Conservation (phyloP, 2,329 filamentous ascomycete species). For the Colletotrichum agaves region DNA sequence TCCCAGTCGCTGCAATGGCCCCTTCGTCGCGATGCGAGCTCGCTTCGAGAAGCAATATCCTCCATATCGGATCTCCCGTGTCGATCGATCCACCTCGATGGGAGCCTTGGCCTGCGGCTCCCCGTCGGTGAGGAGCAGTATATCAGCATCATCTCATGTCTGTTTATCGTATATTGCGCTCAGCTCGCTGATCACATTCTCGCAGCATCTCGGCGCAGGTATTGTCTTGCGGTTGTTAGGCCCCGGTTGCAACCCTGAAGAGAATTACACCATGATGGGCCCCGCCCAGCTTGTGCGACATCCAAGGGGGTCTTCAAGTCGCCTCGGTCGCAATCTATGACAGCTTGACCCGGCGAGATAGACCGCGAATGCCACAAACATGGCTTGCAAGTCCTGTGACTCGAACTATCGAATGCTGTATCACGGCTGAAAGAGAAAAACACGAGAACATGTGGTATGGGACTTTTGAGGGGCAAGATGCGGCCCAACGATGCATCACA, state of each 20-base stretch:
- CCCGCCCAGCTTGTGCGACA: conserved; percentile 15
- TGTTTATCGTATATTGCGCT: not conserved
- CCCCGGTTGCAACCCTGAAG: not conserved
- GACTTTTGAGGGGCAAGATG: not conserved
- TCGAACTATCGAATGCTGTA: conserved; percentile 35
- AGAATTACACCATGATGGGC: not conserved
- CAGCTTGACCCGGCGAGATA: not conserved
- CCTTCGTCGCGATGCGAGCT: conserved; percentile 2
- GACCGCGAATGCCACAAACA: not conserved
- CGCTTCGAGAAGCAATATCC: conserved; percentile 13
- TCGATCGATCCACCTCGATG: conserved; percentile 18
- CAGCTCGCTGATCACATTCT: not conserved
- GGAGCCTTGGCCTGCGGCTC: conserved; percentile 11
- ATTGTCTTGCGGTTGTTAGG: not conserved
- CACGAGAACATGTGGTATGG: conserved; percentile 2
- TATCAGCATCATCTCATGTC: not conserved
- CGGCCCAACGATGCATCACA: not conserved
- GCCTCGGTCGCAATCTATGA: not conserved
- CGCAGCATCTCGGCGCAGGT: not conserved
- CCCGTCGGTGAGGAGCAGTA: conserved; percentile 24
- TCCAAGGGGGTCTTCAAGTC: not conserved
- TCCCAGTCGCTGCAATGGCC: not conserved
- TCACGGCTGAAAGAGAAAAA: conserved; percentile 17
- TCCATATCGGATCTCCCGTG: conserved; percentile 10
- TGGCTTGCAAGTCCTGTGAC: conserved; percentile 12